phyloP scores from a whole-genome alignment of 768 basidiomycete genomes.

The Leccinum longicurvipes region DNA sequence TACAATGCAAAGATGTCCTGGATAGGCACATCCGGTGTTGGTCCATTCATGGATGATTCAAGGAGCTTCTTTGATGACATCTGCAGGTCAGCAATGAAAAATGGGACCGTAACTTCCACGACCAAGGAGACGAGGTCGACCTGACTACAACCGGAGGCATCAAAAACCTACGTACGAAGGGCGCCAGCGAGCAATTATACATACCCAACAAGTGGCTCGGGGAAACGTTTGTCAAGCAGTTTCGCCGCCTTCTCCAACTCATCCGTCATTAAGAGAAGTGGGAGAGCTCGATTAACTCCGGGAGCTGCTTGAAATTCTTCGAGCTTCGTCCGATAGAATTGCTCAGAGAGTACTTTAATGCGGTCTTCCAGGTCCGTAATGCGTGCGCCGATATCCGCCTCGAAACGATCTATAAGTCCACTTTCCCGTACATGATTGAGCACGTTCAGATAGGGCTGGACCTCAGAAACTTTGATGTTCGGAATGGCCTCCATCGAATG shows the following conservation, averaged over 20 bases:
- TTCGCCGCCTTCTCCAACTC: conserved; percentile 88
- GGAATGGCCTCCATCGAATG: conserved; percentile 79
- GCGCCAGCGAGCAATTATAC: conserved; percentile 15
- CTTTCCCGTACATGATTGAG: conserved; percentile 71
- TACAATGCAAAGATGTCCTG: conserved; percentile 90
- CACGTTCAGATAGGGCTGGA: conserved; percentile 61
- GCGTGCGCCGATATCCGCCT: conserved; percentile 68
- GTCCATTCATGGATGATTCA: conserved; percentile 82
- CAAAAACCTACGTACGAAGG: not conserved
- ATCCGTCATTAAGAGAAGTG: conserved; percentile 78
- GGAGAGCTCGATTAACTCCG: conserved; percentile 78
- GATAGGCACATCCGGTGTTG: conserved; percentile 83
- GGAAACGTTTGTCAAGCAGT: conserved; percentile 81
- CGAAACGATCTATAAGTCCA: conserved; percentile 66
- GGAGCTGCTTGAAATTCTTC: conserved; percentile 63
- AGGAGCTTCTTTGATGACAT: conserved; percentile 69
- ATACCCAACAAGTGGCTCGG: conserved; percentile 77
- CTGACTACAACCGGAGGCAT: conserved; percentile 39
- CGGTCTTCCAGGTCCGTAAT: conserved; percentile 65
- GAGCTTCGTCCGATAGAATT: conserved; percentile 62
- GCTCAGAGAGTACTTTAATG: conserved; percentile 54
- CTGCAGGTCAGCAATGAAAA: conserved; percentile 64
- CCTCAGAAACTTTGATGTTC: conserved; percentile 65
- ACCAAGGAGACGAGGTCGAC: conserved; percentile 75
- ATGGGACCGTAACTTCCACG: conserved; percentile 65